Conservation (phyloP, 768 basidiomycete species). For the Panellus pusillus region DNA sequence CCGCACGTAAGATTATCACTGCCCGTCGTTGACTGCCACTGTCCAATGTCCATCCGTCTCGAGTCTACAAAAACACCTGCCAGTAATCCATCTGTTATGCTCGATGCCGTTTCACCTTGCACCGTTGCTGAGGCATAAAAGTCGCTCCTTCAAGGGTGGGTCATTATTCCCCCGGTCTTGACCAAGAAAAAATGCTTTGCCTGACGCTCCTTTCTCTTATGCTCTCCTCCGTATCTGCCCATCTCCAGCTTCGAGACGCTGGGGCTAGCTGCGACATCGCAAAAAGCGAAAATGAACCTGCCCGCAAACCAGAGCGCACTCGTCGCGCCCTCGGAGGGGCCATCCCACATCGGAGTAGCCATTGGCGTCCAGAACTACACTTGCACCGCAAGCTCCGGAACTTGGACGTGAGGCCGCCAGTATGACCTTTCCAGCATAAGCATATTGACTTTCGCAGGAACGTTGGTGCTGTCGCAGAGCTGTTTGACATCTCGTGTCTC, state of each 20-base stretch:
- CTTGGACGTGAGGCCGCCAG: slow-evolving; percentile 42
- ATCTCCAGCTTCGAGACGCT: neutral
- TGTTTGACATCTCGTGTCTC: slow-evolving; percentile 58
- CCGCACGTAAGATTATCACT: too few species aligned
- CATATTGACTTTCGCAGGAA: slow-evolving; percentile 31
- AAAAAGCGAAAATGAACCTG: slow-evolving; percentile 20
- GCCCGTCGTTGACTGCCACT: too few species aligned
- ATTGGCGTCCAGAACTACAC: slow-evolving; percentile 59
- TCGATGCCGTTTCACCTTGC: too few species aligned
- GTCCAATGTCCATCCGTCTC: too few species aligned
- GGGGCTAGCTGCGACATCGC: slow-evolving; percentile 27
- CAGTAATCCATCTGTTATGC: neutral
- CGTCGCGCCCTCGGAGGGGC: slow-evolving; percentile 33
- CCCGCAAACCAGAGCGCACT: slow-evolving; percentile 32
- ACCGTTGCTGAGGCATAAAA: too few species aligned
- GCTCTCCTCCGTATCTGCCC: neutral
- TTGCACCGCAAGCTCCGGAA: slow-evolving; percentile 39
- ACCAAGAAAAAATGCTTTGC: too few species aligned
- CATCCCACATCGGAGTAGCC: slow-evolving; percentile 44
- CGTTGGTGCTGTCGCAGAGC: slow-evolving; percentile 48
- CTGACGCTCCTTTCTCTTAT: neutral
- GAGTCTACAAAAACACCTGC: neutral
- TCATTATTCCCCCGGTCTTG: too few species aligned
- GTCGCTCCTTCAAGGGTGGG: too few species aligned
- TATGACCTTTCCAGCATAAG: neutral